Conservation (phyloP, 1,284 basidiomycete species). For the Boletus nobilissimus region DNA sequence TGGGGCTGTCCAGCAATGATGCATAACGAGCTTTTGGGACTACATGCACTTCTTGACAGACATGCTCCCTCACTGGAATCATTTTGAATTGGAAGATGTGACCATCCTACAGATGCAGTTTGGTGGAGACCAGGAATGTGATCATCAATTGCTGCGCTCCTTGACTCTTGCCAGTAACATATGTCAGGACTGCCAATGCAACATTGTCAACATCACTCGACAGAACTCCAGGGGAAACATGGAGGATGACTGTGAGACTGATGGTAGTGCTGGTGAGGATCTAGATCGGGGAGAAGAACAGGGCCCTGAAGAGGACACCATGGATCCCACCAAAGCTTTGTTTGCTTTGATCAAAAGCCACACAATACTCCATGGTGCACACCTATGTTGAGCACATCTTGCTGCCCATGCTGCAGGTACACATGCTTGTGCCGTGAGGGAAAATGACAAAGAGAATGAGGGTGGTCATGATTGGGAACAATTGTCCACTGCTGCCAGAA, state of each 20-base stretch:
- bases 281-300: too few relatives aligned
- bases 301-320: too few relatives aligned
- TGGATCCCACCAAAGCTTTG: background rate
- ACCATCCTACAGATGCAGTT: background rate
- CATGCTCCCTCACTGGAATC: background rate
- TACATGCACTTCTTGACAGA: slow-evolving; percentile 15
- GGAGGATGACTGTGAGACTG: too few relatives aligned
- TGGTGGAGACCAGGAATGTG: background rate
- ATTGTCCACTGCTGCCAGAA: too few relatives aligned
- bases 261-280: too few relatives aligned
- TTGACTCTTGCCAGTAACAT: slow-evolving; percentile 2
- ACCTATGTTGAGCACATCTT: background rate
- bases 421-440: too few relatives aligned
- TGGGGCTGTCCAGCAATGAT: background rate
- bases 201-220: too few relatives aligned
- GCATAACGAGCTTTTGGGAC: background rate
- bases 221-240: too few relatives aligned
- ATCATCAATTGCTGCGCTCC: background rate
- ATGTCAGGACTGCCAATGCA: background rate
- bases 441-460: background rate
- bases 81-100: slow-evolving; percentile 4
- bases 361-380: slow-evolving; percentile 4
- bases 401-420: background rate
- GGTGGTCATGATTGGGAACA: background rate
- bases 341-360: background rate